A percentile compares a stretch with the other conserved stretches of the same genome.
These are phyloP conservation scores for Pythium folliculosum DNA, from an alignment of 352 stramenopile species.

Conservation along the genomic window DNA sequence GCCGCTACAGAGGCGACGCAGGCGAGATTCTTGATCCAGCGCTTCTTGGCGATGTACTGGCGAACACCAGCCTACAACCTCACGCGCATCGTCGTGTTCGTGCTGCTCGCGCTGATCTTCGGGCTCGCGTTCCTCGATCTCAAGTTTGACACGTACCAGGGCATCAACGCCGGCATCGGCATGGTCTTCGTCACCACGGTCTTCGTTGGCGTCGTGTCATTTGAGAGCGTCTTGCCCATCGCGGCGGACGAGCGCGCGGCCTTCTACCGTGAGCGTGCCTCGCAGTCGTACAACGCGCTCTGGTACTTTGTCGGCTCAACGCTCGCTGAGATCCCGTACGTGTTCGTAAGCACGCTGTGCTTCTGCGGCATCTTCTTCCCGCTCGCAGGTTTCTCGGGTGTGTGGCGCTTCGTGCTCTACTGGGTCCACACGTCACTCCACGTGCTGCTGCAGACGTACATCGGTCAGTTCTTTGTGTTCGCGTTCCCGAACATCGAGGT, in stretches of 20 bases:
- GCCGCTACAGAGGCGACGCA: slow-evolving; percentile 8
- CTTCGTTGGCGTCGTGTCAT: slow-evolving; percentile 47
- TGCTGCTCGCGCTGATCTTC: slow-evolving; percentile 47
- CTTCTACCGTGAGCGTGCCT: slow-evolving; percentile 53
- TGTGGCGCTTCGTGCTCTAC: slow-evolving; percentile 48
- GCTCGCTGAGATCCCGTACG: slow-evolving; percentile 60
- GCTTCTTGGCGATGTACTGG: slow-evolving; percentile 54
- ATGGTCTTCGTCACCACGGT: slow-evolving; percentile 70
- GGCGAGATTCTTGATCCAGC: slow-evolving; percentile 9
- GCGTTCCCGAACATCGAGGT: slow-evolving; percentile 35
- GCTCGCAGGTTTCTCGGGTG: slow-evolving; percentile 33
- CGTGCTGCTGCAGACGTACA: slow-evolving; percentile 50
- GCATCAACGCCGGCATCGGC: slow-evolving; percentile 41
- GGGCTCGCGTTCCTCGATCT: slow-evolving; percentile 32
- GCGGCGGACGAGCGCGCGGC: slow-evolving; percentile 64
- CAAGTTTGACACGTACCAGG: slow-evolving; percentile 31
- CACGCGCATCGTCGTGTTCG: slow-evolving; percentile 38
- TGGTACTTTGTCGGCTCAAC: slow-evolving; percentile 61
- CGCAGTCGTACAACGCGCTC: slow-evolving; percentile 66
- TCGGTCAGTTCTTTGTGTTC: slow-evolving; percentile 67
- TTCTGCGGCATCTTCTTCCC: slow-evolving; percentile 37
- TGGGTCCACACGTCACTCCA: slow-evolving; percentile 56
- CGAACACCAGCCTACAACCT: slow-evolving; percentile 74
- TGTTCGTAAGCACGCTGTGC: slow-evolving; percentile 27
- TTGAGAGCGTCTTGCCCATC: slow-evolving; percentile 15